Percentiles rank a stretch among this genome's conserved stretches.
Evolutionary conservation across 106 monocot species (phyloP).

Genomic region (Acanthochlamys bracteata): DNA sequence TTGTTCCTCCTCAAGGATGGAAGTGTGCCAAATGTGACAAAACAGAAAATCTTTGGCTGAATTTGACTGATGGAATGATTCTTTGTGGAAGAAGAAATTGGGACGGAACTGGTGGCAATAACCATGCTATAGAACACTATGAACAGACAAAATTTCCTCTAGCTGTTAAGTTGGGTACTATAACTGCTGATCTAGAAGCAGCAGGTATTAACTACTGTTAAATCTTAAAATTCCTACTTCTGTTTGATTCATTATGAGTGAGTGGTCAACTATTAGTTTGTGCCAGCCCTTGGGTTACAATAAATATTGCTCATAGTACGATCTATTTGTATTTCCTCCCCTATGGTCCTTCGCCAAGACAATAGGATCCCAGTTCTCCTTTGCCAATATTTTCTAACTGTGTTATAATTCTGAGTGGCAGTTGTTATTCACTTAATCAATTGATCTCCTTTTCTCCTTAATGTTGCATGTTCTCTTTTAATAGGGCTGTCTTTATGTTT

Average conservation of each 20-base stretch:
- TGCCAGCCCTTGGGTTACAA: no score
- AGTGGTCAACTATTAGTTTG: no score
- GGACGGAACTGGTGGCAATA: conserved; percentile 96
- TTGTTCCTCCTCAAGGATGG: conserved; percentile 90
- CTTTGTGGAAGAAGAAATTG: conserved; percentile 87
- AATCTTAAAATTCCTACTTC: background rate
- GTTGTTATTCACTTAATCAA: background rate
- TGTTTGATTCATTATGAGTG: background rate
- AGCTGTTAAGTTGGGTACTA: conserved; percentile 95
- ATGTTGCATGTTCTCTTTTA: no score
- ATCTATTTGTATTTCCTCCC: no score
- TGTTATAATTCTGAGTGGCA: no score
- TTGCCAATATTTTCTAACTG: no score
- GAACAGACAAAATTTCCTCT: conserved; percentile 79
- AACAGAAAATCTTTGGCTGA: conserved; percentile 93
- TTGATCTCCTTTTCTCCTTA: background rate
- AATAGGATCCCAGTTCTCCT: no score
- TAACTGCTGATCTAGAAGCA: conserved; percentile 79
- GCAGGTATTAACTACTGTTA: conserved; percentile 51
- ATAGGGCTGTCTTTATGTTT: no score
- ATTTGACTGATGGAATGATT: conserved; percentile 94
- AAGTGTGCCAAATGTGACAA: conserved; percentile 93
- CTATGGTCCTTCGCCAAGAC: no score
- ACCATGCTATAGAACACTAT: conserved; percentile 89
- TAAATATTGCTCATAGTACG: no score